A percentile compares a stretch with the other conserved stretches of the same genome.
Conservation (phyloP, 2,329 filamentous ascomycete species). For the Trichoderma pleuroti region DNA sequence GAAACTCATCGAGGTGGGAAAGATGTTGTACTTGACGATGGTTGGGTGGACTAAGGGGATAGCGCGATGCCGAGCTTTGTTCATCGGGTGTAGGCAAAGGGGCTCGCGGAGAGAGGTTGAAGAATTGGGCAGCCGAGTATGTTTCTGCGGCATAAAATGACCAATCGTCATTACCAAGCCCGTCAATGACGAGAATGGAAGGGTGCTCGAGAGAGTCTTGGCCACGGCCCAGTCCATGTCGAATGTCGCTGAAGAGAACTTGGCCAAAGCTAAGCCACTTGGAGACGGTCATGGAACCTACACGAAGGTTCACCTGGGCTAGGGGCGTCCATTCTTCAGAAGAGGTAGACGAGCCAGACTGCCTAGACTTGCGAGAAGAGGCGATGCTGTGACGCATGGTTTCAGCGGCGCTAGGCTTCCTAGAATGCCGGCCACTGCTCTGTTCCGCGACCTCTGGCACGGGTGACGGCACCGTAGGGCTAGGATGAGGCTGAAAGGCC, state of each 20-base stretch:
- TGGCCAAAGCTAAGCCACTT: constrained; percentile 86
- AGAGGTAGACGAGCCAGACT: constrained; percentile 45
- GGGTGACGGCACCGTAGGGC: constrained; percentile 43
- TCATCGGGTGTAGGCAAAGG: constrained; percentile 47
- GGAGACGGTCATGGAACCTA: constrained; percentile 79
- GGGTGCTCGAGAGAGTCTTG: constrained; percentile 43
- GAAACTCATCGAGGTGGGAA: constrained; percentile 63
- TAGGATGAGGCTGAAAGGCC: constrained; percentile 42
- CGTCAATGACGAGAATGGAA: constrained; percentile 73
- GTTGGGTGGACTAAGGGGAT: constrained; percentile 61
- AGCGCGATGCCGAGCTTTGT: constrained; percentile 40
- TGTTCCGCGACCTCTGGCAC: constrained; percentile 38
- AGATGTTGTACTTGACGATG: constrained; percentile 71
- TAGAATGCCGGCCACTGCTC: background rate
- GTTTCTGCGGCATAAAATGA: constrained; percentile 81
- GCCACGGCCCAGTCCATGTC: constrained; percentile 60
- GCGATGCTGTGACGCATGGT: constrained; percentile 29
- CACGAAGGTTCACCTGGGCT: constrained; percentile 70
- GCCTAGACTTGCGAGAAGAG: constrained; percentile 34
- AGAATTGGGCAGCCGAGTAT: constrained; percentile 70
- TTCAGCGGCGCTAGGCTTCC: constrained; percentile 33
- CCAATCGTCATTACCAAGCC: constrained; percentile 84
- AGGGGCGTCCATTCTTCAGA: constrained; percentile 60
- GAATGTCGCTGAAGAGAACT: constrained; percentile 75
- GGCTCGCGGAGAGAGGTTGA: constrained; percentile 65